phyloP scores from a whole-genome alignment of 2,329 filamentous ascomycete species.

The Diplocarpon mali region DNA sequence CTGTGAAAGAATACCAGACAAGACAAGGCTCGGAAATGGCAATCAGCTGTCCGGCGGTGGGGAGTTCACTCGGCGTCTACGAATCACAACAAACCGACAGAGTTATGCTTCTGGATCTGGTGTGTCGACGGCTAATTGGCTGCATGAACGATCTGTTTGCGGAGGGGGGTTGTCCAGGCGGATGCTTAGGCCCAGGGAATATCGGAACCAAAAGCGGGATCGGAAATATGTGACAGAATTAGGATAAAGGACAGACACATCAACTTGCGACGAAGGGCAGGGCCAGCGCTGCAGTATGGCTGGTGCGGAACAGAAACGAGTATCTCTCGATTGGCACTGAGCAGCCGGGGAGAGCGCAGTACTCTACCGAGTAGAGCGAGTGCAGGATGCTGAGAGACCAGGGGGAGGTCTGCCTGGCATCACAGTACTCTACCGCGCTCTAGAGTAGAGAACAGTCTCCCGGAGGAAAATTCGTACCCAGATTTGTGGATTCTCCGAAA shows the following conservation, averaged over 20 bases:
- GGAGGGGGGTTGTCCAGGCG: conserved; percentile 10
- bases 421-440: no score
- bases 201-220: conserved; percentile 17
- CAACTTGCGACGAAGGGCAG: no score
- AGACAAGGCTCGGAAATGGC: conserved; percentile 18
- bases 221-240: conserved; percentile 12
- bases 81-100: conserved; percentile 22
- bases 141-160: conserved; percentile 21
- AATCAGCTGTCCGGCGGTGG: conserved; percentile 13
- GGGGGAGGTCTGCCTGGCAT: conserved; percentile 15
- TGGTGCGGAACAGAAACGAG: conserved; percentile 8
- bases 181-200: conserved; percentile 14
- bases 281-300: conserved; percentile 12
- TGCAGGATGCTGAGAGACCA: conserved; percentile 5
- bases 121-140: conserved; percentile 14
- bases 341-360: no score
- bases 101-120: conserved; percentile 17
- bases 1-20: conserved; percentile 15
- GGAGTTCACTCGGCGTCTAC: conserved; percentile 18
- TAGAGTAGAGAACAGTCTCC: conserved; percentile 6
- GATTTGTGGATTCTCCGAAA: conserved; percentile 14
- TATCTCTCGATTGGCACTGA: no score
- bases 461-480: conserved; percentile 13
- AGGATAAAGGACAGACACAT: no score
- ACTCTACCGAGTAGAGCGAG: no score